phyloP scores from a whole-genome alignment of 331 rosid species.

The Malus hybrid region DNA sequence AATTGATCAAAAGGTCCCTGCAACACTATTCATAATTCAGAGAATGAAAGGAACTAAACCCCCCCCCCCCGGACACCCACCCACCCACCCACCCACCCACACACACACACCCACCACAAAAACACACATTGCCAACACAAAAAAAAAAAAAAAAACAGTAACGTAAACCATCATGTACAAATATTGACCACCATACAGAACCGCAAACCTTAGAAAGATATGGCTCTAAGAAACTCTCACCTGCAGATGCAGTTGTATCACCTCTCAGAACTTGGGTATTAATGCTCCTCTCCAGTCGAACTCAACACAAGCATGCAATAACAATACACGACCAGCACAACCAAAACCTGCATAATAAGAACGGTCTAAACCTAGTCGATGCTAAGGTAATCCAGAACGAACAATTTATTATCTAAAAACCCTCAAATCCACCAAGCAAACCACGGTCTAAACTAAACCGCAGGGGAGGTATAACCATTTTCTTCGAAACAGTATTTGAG shows the following conservation, averaged over 20 bases:
- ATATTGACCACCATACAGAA: not conserved
- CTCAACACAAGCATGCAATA: slow-evolving; percentile 15
- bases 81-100: not conserved
- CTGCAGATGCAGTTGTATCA: slow-evolving; percentile 20
- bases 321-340: slow-evolving; percentile 34
- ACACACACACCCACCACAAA: too few relatives aligned
- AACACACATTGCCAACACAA: too few relatives aligned
- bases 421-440: not conserved
- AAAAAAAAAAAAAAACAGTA: too few relatives aligned
- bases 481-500: not conserved
- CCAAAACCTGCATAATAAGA: slow-evolving; percentile 57
- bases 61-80: too few relatives aligned
- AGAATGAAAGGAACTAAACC: slow-evolving; percentile 24
- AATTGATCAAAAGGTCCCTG: slow-evolving; percentile 34
- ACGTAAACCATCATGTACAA: too few relatives aligned
- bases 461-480: not conserved
- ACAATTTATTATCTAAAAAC: slow-evolving; percentile 11
- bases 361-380: slow-evolving; percentile 49
- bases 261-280: slow-evolving; percentile 7
- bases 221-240: slow-evolving; percentile 35
- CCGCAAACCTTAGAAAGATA: slow-evolving; percentile 1
- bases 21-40: slow-evolving; percentile 44
- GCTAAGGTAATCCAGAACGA: slow-evolving; percentile 19
- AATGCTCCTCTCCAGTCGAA: slow-evolving; percentile 21
- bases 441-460: not conserved